Evolutionary conservation across 148 eudicot species (phyloP).

Genomic region (Fagopyrum homotropicum): DNA sequence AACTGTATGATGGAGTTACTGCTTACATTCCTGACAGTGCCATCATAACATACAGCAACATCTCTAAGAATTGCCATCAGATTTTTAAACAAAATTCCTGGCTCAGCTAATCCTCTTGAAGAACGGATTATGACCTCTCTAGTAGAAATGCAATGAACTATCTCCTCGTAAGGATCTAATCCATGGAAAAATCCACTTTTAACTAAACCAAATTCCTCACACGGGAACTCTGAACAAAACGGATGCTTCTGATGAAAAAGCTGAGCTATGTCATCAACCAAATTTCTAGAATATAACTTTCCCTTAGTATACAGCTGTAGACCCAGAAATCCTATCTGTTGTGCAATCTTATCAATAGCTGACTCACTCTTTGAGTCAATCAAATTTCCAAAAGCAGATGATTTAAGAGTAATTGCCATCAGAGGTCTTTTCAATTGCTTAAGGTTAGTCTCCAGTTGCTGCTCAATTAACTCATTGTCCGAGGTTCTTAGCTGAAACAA

Average conservation of each 20-base stretch:
- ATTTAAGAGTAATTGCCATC: conserved; percentile 43
- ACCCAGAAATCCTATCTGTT: conserved; percentile 83
- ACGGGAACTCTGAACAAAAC: conserved; percentile 30
- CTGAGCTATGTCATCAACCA: conserved; percentile 56
- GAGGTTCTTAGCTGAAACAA: conserved; percentile 38
- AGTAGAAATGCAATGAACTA: conserved; percentile 74
- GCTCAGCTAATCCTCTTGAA: conserved; percentile 80
- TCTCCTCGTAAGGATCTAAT: conserved; percentile 75
- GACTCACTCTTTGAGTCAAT: conserved; percentile 83
- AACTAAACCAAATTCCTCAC: conserved; percentile 67
- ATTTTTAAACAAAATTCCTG: conserved; percentile 82
- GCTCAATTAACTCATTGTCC: conserved; percentile 51
- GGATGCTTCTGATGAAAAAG: conserved; percentile 60
- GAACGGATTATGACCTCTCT: conserved; percentile 89
- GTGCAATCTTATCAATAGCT: conserved; percentile 64
- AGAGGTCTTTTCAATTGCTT: conserved; percentile 37
- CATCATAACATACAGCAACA: conserved; percentile 82
- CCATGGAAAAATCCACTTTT: conserved; percentile 67
- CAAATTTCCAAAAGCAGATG: conserved; percentile 60
- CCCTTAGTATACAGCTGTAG: conserved; percentile 61
- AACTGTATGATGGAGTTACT: conserved; percentile 83
- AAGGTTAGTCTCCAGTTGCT: conserved; percentile 53
- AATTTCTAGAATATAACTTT: conserved; percentile 53
- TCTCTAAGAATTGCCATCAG: conserved; percentile 92
- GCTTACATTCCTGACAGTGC: conserved; percentile 73